Percentiles rank a stretch among this genome's conserved stretches.
Evolutionary conservation across 352 stramenopile species (phyloP).

Genomic region (Phytophthora quininea): DNA sequence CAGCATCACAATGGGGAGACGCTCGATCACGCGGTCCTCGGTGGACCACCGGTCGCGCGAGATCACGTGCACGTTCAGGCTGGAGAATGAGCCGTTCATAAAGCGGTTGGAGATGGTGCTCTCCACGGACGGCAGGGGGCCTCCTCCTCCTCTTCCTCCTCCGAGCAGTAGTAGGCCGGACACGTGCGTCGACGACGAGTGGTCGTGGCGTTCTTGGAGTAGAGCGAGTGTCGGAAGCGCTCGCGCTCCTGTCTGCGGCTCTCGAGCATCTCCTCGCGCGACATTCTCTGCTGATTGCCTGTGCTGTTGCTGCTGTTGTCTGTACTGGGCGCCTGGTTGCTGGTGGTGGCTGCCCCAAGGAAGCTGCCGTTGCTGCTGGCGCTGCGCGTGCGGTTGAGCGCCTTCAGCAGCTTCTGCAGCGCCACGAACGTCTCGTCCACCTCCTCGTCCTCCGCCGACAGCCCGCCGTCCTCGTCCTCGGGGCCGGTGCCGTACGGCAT

Average conservation of each 20-base stretch:
- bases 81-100: slow-evolving; percentile 82
- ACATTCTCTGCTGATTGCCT: slow-evolving; percentile 38
- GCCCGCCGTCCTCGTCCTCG: slow-evolving; percentile 52
- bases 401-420: slow-evolving; percentile 74
- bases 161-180: slow-evolving; percentile 54
- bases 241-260: slow-evolving; percentile 67
- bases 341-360: slow-evolving; percentile 12
- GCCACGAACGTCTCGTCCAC: slow-evolving; percentile 83
- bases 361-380: slow-evolving; percentile 23
- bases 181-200: slow-evolving; percentile 41
- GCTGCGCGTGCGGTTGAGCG: slow-evolving; percentile 55
- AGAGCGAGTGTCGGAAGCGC: slow-evolving; percentile 67
- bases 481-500: slow-evolving; percentile 49
- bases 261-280: slow-evolving; percentile 81
- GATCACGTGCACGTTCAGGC: slow-evolving; percentile 77
- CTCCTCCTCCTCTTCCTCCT: slow-evolving; percentile 83
- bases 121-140: slow-evolving; percentile 60
- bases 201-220: slow-evolving; percentile 41
- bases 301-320: slow-evolving; percentile 18
- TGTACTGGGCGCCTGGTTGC: slow-evolving; percentile 2
- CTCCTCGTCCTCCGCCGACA: slow-evolving; percentile 68
- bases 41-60: slow-evolving; percentile 70
- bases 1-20: slow-evolving; percentile 72
- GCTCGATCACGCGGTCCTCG: slow-evolving; percentile 66
- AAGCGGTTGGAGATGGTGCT: slow-evolving; percentile 83